Evolutionary conservation across 2,329 filamentous ascomycete species (phyloP).

Genomic region (Alternaria dauci): DNA sequence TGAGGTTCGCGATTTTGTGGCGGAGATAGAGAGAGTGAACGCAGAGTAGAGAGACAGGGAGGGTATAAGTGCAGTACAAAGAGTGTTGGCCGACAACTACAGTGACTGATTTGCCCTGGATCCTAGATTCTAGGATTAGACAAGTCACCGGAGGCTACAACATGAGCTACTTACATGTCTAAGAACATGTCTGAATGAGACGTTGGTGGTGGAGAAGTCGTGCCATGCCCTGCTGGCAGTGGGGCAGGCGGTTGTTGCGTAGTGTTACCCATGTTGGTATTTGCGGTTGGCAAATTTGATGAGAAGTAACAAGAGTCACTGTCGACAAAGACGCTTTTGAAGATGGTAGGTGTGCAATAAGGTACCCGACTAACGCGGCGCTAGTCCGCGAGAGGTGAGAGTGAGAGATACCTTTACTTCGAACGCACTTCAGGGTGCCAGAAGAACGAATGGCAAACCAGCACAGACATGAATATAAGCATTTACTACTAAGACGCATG

Average conservation of each 20-base stretch:
- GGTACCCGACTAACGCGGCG: background rate
- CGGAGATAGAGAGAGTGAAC: constrained; percentile 19
- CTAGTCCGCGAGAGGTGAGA: background rate
- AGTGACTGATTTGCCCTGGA: constrained; percentile 16
- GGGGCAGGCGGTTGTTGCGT: background rate
- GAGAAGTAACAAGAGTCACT: background rate
- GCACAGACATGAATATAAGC: background rate
- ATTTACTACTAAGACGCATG: background rate
- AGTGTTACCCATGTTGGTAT: background rate
- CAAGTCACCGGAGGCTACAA: background rate
- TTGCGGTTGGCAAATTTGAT: background rate
- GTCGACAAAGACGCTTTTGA: background rate
- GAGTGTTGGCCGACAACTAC: constrained; percentile 13
- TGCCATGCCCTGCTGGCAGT: background rate
- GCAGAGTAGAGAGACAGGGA: constrained; percentile 20
- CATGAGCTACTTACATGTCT: constrained; percentile 6
- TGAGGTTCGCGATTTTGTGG: constrained; percentile 6
- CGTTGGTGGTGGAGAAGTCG: background rate
- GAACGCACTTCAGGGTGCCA: background rate
- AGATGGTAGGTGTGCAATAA: background rate
- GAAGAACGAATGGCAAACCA: background rate
- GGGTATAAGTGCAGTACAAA: constrained; percentile 6
- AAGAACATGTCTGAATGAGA: constrained; percentile 10
- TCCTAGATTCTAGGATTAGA: constrained; percentile 4
- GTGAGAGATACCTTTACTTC: background rate